phyloP scores from a whole-genome alignment of 2,329 filamentous ascomycete genomes.

The Ustulina deusta region DNA sequence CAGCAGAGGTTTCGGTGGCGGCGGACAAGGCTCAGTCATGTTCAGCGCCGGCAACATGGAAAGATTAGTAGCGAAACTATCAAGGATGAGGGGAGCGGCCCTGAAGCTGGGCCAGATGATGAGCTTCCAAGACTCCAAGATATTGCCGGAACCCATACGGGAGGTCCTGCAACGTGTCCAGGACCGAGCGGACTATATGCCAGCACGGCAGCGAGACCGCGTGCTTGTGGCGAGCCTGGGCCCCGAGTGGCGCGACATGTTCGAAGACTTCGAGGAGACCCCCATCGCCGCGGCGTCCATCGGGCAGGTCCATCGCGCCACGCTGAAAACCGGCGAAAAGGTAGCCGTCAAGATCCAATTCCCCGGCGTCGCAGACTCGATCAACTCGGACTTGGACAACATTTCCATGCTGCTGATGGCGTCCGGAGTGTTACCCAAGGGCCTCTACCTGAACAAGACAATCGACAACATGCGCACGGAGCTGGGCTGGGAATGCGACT shows the following conservation, averaged over 20 bases:
- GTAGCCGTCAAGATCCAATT: conserved; percentile 99
- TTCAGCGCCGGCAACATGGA: conserved; percentile 93
- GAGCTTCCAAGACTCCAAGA: conserved; percentile 96
- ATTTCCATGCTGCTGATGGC: conserved; percentile 90
- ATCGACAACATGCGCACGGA: conserved; percentile 95
- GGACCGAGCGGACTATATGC: conserved; percentile 98
- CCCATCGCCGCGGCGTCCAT: conserved; percentile 97
- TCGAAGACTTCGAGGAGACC: conserved; percentile 85
- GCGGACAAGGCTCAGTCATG: conserved; percentile 79
- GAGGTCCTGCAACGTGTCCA: conserved; percentile 94
- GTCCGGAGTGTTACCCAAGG: conserved; percentile 88
- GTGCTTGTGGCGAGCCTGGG: conserved; percentile 86
- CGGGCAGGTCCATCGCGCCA: conserved; percentile 91
- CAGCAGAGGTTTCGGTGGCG: conserved; percentile 80
- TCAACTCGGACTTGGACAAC: conserved; percentile 96
- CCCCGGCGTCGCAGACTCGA: conserved; percentile 93
- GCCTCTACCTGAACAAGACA: conserved; percentile 94
- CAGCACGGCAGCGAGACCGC: conserved; percentile 87
- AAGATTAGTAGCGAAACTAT: conserved; percentile 89
- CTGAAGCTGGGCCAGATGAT: conserved; percentile 98
- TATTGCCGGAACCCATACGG: conserved; percentile 88
- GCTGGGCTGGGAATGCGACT: conserved; percentile 97
- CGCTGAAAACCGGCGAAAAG: conserved; percentile 76
- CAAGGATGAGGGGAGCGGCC: conserved; percentile 96
- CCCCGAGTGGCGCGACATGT: conserved; percentile 84